Base-by-base conservation (phyloP, 2,329 filamentous ascomycete genomes). In the Laburnicola sp. region DNA sequence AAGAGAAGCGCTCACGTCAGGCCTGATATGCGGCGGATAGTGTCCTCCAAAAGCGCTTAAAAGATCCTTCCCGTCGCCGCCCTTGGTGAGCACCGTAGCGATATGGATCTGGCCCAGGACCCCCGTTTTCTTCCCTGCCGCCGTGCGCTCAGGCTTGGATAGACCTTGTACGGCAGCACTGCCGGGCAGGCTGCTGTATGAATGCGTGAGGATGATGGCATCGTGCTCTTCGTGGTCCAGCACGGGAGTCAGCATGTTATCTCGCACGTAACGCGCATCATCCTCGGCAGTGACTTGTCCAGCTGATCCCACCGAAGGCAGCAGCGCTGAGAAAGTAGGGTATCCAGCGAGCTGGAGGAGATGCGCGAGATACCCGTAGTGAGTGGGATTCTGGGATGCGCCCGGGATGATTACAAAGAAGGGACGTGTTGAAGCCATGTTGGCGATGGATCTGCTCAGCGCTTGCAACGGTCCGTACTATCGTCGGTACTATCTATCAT, bases 331-430 rank as follows among this genome's bases (percentile, higher is more conserved):
- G 4, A 59, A 47, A 23, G 48, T 48, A 3, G 60, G 54, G 45
- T 70, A 70, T 21, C 60, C 66, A 8, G 60, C 51, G 4, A 39
- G 49, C 22, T 58, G 53, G 22, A 72, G 62, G 6, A 63, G 57
- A 40, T 51, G 54, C 22, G 49, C 51, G 10, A 71, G 54, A n/a
- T 54, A 56, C 11, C 58, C 63, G 48, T 66, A 71, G 38, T 56
- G 59, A 16, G 58, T 50, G 23, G 68, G 68, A 11, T 57, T 59
- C 45, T 71, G 69, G 40, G 65, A 69, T 10, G 59, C 68, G 3
- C 69, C 70, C 3, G 68, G 68, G 11, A 72, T 48, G 16, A 72
- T 60, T 37, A 72, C 58, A 38, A 73, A 59, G n/a, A 63, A 62
- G 4, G 68, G 67, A 16, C 16, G 16, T 16, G 16, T 16, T 16